A percentile compares a stretch with the other conserved stretches of the same genome.
phyloP scores from a whole-genome alignment of 108 stramenopile species.

The Pseudonitzschia multiseries region DNA sequence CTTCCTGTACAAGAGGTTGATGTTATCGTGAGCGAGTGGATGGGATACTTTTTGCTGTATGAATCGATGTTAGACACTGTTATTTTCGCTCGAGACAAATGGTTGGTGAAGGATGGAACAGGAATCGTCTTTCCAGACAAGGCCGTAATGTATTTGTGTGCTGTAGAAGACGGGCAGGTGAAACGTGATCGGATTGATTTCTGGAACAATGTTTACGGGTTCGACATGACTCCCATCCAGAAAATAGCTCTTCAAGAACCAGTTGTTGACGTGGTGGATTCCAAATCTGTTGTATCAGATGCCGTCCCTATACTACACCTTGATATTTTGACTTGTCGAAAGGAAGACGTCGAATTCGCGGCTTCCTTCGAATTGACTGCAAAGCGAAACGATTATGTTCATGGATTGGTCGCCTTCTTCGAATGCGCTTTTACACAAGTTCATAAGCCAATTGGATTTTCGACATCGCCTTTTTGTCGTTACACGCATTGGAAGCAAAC shows the following conservation, averaged over 20 bases:
- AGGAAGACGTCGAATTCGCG: conserved; percentile 86
- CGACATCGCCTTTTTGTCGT: conserved; percentile 88
- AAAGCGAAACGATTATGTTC: conserved; percentile 81
- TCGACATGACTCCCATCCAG: conserved; percentile 93
- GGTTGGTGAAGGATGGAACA: conserved; percentile 63
- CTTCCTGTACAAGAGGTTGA: conserved; percentile 87
- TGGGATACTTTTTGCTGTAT: conserved; percentile 98
- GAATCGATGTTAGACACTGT: conserved; percentile 98
- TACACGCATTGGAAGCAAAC: conserved; percentile 99
- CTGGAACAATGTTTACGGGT: conserved; percentile 97
- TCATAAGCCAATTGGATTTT: conserved; percentile 94
- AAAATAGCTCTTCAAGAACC: conserved; percentile 92
- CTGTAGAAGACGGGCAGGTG: conserved; percentile 84
- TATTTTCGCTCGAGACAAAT: conserved; percentile 88
- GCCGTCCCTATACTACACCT: conserved; percentile 83
- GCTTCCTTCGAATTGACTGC: conserved; percentile 69
- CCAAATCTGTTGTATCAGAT: conserved; percentile 77
- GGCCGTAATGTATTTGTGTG: conserved; percentile 87
- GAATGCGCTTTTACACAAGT: conserved; percentile 93
- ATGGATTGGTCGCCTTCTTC: conserved; percentile 94
- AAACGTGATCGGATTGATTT: conserved; percentile 77
- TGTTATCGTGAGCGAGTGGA: conserved; percentile 98
- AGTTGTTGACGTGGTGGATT: conserved; percentile 93
- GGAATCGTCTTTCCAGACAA: conserved; percentile 94
- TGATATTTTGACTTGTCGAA: conserved; percentile 87